Evolutionary conservation across 2,329 filamentous ascomycete genomes (phyloP).

Genomic region (Xylaria sp.): DNA sequence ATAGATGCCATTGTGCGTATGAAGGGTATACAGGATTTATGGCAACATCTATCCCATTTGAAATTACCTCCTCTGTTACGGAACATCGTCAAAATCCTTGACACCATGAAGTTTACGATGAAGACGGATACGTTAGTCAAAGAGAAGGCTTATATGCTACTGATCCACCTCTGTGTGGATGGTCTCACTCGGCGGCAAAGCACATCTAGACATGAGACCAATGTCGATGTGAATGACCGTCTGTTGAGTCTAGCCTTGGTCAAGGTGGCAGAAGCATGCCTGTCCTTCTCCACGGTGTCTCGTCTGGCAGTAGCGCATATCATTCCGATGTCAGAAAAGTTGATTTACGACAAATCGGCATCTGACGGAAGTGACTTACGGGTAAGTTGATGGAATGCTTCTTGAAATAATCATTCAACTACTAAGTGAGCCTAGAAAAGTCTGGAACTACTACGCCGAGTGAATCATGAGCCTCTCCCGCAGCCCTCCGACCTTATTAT

Average conservation of each 20-base stretch:
- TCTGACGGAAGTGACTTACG: slow-evolving; percentile 38
- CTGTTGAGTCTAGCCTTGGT: slow-evolving; percentile 37
- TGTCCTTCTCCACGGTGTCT: slow-evolving; percentile 31
- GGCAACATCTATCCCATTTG: slow-evolving; percentile 31
- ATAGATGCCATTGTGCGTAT: slow-evolving; percentile 45
- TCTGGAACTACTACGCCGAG: slow-evolving; percentile 28
- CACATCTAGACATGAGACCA: slow-evolving; percentile 27
- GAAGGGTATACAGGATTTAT: slow-evolving; percentile 36
- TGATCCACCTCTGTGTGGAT: slow-evolving; percentile 41
- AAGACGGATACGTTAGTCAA: slow-evolving; percentile 22
- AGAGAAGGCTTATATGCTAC: slow-evolving; percentile 36
- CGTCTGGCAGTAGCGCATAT: slow-evolving; percentile 41
- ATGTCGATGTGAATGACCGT: slow-evolving; percentile 29
- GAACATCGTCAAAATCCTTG: slow-evolving; percentile 21
- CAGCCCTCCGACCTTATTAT: slow-evolving; percentile 16
- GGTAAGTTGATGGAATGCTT: slow-evolving; percentile 31
- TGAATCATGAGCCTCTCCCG: slow-evolving; percentile 22
- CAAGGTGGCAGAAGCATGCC: slow-evolving; percentile 35
- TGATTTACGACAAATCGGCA: slow-evolving; percentile 30
- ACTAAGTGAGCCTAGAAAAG: slow-evolving; percentile 30
- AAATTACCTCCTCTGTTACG: slow-evolving; percentile 36
- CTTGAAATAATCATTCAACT: slow-evolving; percentile 13
- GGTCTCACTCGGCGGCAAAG: slow-evolving; percentile 32
- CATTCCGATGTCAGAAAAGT: slow-evolving; percentile 38
- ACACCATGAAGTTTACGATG: slow-evolving; percentile 1